phyloP scores from a whole-genome alignment of 495 filamentous ascomycete species.

The Letharia columbiana region DNA sequence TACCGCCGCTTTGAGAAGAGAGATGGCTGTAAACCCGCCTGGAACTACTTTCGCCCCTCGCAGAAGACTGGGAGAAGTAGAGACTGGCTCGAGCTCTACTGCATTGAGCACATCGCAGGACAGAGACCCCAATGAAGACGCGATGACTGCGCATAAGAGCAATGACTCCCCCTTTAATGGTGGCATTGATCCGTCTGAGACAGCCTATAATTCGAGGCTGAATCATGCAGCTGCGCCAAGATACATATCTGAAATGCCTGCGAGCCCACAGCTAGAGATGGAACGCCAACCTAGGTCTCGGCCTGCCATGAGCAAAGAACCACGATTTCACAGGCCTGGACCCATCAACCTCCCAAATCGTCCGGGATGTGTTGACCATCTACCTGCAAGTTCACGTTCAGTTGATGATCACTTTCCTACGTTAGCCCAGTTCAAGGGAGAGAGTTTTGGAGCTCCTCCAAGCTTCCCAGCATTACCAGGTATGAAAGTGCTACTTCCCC shows the following conservation, averaged over 20 bases:
- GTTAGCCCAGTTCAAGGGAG: constrained; percentile 14
- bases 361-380: background rate
- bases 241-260: background rate
- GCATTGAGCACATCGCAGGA: background rate
- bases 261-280: background rate
- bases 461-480: constrained; percentile 13
- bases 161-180: background rate
- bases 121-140: background rate
- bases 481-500: constrained; percentile 14
- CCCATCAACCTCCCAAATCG: constrained; percentile 16
- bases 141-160: background rate
- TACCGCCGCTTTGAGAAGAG: constrained; percentile 31
- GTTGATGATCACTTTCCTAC: constrained; percentile 14
- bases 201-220: background rate
- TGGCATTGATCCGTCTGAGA: background rate
- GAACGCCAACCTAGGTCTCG: background rate
- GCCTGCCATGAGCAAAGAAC: constrained; percentile 4
- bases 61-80: background rate
- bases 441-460: background rate
- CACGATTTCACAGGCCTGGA: constrained; percentile 15
- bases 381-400: constrained; percentile 7
- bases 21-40: background rate
- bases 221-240: background rate
- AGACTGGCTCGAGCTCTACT: background rate
- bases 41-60: constrained; percentile 3